A percentile compares a stretch with the other conserved stretches of the same genome.
phyloP scores from a whole-genome alignment of 768 basidiomycete genomes.

The Mycena alexandri region DNA sequence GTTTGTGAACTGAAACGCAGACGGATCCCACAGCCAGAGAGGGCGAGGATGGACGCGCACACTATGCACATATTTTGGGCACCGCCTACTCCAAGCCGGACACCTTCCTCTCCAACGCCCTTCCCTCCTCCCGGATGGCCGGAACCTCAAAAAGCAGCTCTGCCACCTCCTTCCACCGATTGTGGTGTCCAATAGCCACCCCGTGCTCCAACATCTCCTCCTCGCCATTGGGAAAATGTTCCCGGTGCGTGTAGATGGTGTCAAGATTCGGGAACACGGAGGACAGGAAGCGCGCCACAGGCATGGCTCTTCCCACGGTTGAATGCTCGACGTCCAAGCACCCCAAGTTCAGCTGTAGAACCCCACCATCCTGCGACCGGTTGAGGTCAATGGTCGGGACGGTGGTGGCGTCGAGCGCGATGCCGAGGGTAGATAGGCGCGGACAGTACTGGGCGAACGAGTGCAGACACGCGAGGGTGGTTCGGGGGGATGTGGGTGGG shows the following conservation, averaged over 20 bases:
- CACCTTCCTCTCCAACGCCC: not conserved
- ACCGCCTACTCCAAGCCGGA: no score
- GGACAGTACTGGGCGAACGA: not conserved
- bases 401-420: not conserved
- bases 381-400: not conserved
- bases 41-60: no score
- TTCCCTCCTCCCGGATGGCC: not conserved
- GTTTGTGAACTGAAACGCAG: no score
- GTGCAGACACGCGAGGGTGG: not conserved
- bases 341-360: not conserved
- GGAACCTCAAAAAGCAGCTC: not conserved
- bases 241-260: not conserved
- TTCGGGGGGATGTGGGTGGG: not conserved
- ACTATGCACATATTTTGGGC: no score
- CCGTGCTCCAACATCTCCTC: not conserved
- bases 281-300: not conserved
- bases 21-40: no score
- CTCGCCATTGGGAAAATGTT: not conserved
- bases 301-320: not conserved
- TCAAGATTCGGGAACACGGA: not conserved
- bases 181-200: not conserved
- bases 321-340: not conserved
- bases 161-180: not conserved
- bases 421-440: not conserved
- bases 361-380: not conserved